These are phyloP conservation scores for Mrakiaceae sp. DNA, from an alignment of 1,284 basidiomycete genomes.

Conservation along the genomic window DNA sequence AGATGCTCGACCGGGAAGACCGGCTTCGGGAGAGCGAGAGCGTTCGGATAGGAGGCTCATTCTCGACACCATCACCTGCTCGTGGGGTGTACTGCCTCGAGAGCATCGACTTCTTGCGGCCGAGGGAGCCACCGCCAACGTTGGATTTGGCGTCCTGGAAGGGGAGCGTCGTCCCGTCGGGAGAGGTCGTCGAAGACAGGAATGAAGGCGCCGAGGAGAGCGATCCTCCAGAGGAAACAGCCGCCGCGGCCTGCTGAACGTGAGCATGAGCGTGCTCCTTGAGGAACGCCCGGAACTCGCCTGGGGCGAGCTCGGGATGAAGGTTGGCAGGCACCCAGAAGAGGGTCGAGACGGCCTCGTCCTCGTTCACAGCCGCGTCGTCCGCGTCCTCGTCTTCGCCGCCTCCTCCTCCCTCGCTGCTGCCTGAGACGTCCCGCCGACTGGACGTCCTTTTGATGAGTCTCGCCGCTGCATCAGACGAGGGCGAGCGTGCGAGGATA, in stretches of 20 bases:
- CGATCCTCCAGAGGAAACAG: conserved; percentile 17
- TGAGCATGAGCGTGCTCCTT: conserved; percentile 68
- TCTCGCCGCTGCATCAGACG: background rate
- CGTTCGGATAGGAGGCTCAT: conserved; percentile 35
- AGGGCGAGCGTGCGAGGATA: background rate
- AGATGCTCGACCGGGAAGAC: conserved; percentile 53
- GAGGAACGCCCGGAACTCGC: conserved; percentile 87
- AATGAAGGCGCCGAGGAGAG: conserved; percentile 22
- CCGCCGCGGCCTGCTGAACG: conserved; percentile 36
- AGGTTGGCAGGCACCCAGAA: conserved; percentile 97
- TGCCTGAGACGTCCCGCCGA: too few species aligned
- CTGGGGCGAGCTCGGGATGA: conserved; percentile 94
- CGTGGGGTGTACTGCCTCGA: conserved; percentile 72
- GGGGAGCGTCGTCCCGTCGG: background rate
- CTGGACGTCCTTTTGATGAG: too few species aligned
- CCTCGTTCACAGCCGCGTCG: background rate
- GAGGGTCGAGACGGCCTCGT: conserved; percentile 60
- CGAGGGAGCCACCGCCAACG: conserved; percentile 37
- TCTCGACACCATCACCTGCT: conserved; percentile 59
- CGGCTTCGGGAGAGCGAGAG: conserved; percentile 25
- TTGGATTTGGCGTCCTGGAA: conserved; percentile 2
- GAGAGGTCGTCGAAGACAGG: conserved; percentile 33
- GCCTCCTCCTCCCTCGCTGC: background rate
- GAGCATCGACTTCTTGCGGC: conserved; percentile 76
- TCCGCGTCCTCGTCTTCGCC: conserved; percentile 33